Evolutionary conservation across 345 rosid genomes (phyloP).

Genomic region (Hypericum perforatum): DNA sequence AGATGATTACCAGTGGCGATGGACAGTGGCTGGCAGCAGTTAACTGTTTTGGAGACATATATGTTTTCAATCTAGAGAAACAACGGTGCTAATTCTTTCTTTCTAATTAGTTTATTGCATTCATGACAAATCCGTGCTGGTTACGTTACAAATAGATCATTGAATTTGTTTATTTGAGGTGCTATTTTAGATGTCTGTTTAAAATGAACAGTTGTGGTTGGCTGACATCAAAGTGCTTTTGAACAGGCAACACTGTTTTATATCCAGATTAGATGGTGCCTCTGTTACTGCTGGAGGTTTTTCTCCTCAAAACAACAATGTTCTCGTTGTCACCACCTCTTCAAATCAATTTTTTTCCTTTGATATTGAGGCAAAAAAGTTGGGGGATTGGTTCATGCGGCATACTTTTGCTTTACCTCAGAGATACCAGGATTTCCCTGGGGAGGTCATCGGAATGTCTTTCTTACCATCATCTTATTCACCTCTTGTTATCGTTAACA

Average conservation of each 20-base stretch:
- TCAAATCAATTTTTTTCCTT: conserved; percentile 74
- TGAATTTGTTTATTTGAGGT: no score
- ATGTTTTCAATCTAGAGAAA: conserved; percentile 68
- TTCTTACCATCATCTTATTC: conserved; percentile 54
- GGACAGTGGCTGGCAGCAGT: conserved; percentile 90
- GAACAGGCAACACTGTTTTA: conserved; percentile 94
- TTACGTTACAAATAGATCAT: no score
- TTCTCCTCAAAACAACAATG: conserved; percentile 59
- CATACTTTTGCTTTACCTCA: conserved; percentile 51
- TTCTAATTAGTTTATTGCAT: neutral
- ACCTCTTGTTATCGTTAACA: conserved; percentile 51
- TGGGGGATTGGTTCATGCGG: conserved; percentile 80
- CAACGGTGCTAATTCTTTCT: conserved; percentile 39
- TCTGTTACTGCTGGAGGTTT: conserved; percentile 89
- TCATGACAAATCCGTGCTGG: no score
- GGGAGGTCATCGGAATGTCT: conserved; percentile 86
- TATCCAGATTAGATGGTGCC: conserved; percentile 83
- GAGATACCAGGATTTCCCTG: conserved; percentile 92
- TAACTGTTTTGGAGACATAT: conserved; percentile 89
- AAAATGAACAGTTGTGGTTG: no score
- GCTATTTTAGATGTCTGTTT: no score
- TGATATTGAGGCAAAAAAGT: conserved; percentile 81
- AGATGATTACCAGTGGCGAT: conserved; percentile 77
- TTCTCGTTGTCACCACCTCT: conserved; percentile 67
- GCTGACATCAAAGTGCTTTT: conserved; percentile 3